Base-by-base conservation (phyloP, 352 stramenopile genomes). In the Blastocystis sp. region DNA sequence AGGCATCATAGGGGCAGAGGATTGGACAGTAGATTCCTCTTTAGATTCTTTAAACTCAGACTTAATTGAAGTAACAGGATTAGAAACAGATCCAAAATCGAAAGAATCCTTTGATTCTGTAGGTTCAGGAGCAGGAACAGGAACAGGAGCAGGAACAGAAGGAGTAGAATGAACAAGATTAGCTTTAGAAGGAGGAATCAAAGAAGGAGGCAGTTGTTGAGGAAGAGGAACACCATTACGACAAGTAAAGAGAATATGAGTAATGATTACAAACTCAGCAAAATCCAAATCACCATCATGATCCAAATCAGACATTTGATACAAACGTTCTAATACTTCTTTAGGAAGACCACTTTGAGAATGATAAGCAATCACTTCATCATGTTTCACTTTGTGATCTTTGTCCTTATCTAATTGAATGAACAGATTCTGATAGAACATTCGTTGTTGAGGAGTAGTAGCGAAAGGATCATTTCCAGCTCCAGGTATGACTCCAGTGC, bases 371-470 rank as follows among this genome's bases (percentile, higher is more conserved):
- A 78, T 78, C 39, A 78, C 67, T 19, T 42, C 1, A 54, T 78
- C 67, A 39, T 78, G 67, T 39, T 46, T 29, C 56, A 78, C 11
- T 24, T 61, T 5, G 49, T 78, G 67, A 58, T 29, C n/a, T 52
- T 80, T 80, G 29, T 80, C 67, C 29, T 61, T 58, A 56, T 80
- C 67, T 9, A 80, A 56, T 66, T 83, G 71, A n/a, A 83, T 37
- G 54, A 83, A 83, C 9, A 83, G 27, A 27, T 83, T 51, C 37
- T 83, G 71, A 67, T 83, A 83, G 49, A 83, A 83, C 21, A 32
- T 32, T 46, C 71, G 49, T 42, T 83, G 46, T 67, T 83, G 71
- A 83, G 71, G 71, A 21, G 32, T 67, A 51, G 71, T 83, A 67
- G 51, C 46, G 19, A 83, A 83, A 9, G 71, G 71, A 67, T 83